Conservation (phyloP, 306 rosid genomes). For the Luffa aegyptiaca region DNA sequence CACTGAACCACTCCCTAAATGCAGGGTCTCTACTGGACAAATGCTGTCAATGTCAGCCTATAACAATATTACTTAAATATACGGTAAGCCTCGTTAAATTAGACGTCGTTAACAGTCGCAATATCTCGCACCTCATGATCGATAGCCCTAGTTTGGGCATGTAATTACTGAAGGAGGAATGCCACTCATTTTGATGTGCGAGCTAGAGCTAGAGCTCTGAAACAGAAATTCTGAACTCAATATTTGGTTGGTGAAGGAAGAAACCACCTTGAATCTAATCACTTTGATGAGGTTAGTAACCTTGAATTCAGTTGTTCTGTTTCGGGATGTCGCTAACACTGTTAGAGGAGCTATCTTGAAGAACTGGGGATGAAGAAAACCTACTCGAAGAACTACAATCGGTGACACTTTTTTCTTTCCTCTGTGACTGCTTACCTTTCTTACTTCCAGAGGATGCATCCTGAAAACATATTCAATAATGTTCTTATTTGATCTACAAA, state of each 20-base stretch:
- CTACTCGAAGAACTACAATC: slow-evolving; percentile 60
- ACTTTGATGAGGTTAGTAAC: background rate
- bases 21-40: background rate
- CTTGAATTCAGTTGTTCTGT: slow-evolving; percentile 25
- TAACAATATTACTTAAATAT: background rate
- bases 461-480: slow-evolving; percentile 26
- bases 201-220: background rate
- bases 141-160: background rate
- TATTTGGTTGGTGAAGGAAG: background rate
- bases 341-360: slow-evolving; percentile 66
- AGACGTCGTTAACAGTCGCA: background rate
- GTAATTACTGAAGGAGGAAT: background rate
- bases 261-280: background rate
- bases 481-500: slow-evolving; percentile 1
- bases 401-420: slow-evolving; percentile 33
- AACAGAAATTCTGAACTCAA: background rate
- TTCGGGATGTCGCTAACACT: slow-evolving; percentile 54
- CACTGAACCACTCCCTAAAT: background rate
- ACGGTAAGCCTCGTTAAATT: background rate
- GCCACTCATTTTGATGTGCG: background rate
- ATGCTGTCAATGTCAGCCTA: background rate
- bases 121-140: background rate
- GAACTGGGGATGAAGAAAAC: slow-evolving; percentile 58
- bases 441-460: slow-evolving; percentile 40
- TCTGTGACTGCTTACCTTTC: slow-evolving; percentile 57